Evolutionary conservation across 257 asterid genomes (phyloP).

Genomic region (Petunia axillaris): DNA sequence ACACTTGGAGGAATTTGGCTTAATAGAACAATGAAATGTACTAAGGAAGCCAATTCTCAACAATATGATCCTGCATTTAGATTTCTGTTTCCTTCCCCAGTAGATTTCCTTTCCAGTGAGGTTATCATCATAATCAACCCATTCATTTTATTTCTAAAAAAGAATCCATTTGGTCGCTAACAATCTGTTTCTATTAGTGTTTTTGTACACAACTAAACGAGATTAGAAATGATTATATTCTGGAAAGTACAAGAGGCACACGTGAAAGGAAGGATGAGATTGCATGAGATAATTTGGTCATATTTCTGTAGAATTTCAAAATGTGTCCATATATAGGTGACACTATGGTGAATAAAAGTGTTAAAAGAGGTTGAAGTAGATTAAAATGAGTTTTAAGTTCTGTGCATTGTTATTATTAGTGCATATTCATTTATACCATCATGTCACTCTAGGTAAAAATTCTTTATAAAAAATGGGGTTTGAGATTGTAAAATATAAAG

Average conservation of each 20-base stretch:
- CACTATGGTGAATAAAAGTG: not conserved
- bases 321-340: not conserved
- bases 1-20: not conserved
- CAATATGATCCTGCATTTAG: not conserved
- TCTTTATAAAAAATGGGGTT: no score
- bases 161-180: not conserved
- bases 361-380: not conserved
- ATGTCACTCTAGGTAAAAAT: no score
- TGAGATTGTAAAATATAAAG: no score
- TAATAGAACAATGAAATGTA: conserved; percentile 8
- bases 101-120: no score
- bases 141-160: not conserved
- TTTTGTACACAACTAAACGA: not conserved
- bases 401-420: no score
- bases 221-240: conserved; percentile 11
- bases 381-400: not conserved
- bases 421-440: no score
- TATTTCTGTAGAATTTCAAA: not conserved
- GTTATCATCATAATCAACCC: no score
- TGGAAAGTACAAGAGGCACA: not conserved
- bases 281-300: not conserved
- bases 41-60: not conserved
- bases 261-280: not conserved
- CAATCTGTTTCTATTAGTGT: not conserved
- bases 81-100: no score